These are phyloP conservation scores for Meyerozyma smithsonii DNA, from an alignment of 1,139 yeast genomes.

Conservation along the genomic window DNA sequence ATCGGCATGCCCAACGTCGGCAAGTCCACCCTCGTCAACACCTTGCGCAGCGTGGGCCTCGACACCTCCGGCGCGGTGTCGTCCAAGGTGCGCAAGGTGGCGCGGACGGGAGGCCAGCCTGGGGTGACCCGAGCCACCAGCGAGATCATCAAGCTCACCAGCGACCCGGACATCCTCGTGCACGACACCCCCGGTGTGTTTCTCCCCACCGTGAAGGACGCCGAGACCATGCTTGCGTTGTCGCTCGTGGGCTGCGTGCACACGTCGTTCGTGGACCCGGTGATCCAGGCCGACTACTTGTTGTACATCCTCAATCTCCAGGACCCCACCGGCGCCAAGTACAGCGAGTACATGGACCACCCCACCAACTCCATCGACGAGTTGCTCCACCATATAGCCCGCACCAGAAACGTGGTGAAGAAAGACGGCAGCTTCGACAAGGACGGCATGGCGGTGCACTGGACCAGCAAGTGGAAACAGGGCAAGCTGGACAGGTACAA, in stretches of 20 bases:
- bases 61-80: constrained; percentile 20
- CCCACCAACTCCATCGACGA: constrained; percentile 77
- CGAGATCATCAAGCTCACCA: constrained; percentile 62
- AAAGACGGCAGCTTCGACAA: constrained; percentile 44
- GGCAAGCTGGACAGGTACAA: constrained; percentile 39
- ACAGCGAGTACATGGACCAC: constrained; percentile 42
- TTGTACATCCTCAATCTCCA: constrained; percentile 69
- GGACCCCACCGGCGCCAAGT: constrained; percentile 42
- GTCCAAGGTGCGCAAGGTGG: constrained; percentile 57
- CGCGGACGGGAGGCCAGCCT: constrained; percentile 81
- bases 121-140: constrained; percentile 86
- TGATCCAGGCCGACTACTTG: constrained; percentile 81
- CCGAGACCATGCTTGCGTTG: constrained; percentile 71
- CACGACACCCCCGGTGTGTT: constrained; percentile 94
- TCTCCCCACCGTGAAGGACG: constrained; percentile 65
- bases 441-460: constrained; percentile 59
- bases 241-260: constrained; percentile 78
- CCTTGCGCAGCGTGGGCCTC: constrained; percentile 57
- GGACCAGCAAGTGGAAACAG: constrained; percentile 65
- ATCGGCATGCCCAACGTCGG: constrained; percentile 99
- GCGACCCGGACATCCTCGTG: constrained; percentile 63
- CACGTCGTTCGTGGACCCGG: constrained; percentile 68
- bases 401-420: constrained; percentile 30
- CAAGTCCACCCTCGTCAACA: constrained; percentile 82
- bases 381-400: constrained; percentile 54